Evolutionary conservation across 2,329 filamentous ascomycete species (phyloP), one percentile per base, ranked within the genome.

Genomic region (Elsinoe australis): DNA sequence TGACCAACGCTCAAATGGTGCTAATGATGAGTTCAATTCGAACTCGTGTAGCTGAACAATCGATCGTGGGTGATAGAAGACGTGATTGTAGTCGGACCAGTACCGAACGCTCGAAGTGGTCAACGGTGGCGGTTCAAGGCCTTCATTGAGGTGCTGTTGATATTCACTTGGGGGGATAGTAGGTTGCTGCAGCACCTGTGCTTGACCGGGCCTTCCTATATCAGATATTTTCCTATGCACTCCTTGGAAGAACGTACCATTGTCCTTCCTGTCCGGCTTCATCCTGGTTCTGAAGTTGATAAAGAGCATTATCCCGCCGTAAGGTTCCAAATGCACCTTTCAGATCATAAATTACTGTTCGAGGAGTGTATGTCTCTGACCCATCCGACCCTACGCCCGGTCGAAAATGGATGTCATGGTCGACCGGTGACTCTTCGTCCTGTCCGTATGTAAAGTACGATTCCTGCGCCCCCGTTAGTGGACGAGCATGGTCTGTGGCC

Each of bases 61-160:
- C 9, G 88, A 95, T 48, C 79, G 80, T 6, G 92, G 92, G 62
- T 96, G 89, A 62, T 85, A 95, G 66, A 81, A 98, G n/a, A 92
- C 78, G 19, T 87, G 80, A 56, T 87, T 94, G 66, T 88, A 96
- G 65, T 98, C 92, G 24, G 88, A 94, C 90, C 92, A 98, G 68
- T 92, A 96, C 47, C 87, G 79, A n/a, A 96, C 85, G 8, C 78
- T 76, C 5, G 80, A 76, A 1, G 80, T 73, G 1, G 75, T 83
- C 15, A 95, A 73, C 46, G 72, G 68, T 0, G 84, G 77, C 4
- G 82, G 73, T 2, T 76, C 64, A 4, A 76, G 62, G 17, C 87
- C 88, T 22, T 79, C 67, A 56, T 95, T 85, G 2, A 96, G 78
- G 54, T 80, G 83, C 59, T 79, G 75, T 60, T 94, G 87, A 64